A percentile compares a stretch with the other conserved stretches of the same genome.
These are phyloP conservation scores for Orbilia ellipsospora DNA, from an alignment of 2,329 filamentous ascomycete genomes.

Conservation along the genomic window DNA sequence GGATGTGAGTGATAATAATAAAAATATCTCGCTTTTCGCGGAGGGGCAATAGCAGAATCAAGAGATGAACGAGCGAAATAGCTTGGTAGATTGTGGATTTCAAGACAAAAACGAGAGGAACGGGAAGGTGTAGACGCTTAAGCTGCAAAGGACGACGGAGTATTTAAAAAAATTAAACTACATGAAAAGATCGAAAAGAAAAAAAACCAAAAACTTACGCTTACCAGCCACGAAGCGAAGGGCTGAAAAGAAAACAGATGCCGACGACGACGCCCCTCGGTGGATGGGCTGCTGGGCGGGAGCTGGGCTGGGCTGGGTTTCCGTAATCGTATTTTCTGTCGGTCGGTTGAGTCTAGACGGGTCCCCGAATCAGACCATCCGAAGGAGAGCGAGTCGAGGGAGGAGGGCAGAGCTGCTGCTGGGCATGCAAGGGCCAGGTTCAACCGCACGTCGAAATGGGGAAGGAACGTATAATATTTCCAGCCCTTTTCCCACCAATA, in stretches of 20 bases:
- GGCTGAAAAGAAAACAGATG: conserved; percentile 9
- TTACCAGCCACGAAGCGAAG: conserved; percentile 18
- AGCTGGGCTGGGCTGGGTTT: too few species aligned
- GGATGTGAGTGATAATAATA: background rate
- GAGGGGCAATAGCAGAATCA: background rate
- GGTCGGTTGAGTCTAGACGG: too few species aligned
- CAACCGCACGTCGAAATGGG: too few species aligned
- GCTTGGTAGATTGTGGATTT: background rate
- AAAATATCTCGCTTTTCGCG: background rate
- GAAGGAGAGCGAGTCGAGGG: too few species aligned
- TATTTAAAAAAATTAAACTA: background rate
- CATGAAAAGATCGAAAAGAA: too few species aligned
- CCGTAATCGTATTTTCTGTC: too few species aligned
- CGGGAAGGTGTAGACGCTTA: conserved; percentile 11
- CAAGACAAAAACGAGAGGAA: background rate
- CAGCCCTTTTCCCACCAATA: too few species aligned
- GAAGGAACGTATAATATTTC: too few species aligned
- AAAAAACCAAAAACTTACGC: background rate
- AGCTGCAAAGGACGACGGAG: conserved; percentile 14
- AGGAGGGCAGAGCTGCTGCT: too few species aligned
- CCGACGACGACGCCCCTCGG: background rate
- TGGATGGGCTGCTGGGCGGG: background rate
- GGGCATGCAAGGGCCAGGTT: too few species aligned
- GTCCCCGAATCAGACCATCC: too few species aligned
- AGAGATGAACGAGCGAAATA: background rate